Conservation (phyloP, 352 stramenopile genomes). For the Aphanomyces cochlioides region DNA sequence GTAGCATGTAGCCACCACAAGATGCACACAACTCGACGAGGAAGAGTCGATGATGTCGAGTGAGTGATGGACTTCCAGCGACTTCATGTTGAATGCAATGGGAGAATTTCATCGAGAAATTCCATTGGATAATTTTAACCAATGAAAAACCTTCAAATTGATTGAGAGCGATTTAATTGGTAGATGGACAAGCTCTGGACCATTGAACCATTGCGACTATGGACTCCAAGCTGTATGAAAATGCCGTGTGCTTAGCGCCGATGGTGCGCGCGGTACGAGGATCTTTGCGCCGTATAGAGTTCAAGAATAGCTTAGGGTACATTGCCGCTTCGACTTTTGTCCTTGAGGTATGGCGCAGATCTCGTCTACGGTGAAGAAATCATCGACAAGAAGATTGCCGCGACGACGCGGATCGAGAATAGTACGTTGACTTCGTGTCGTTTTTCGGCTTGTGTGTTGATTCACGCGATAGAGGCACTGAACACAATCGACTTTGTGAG, state of each 20-base stretch:
- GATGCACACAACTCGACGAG: no score
- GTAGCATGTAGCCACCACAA: no score
- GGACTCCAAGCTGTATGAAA: slow-evolving; percentile 51
- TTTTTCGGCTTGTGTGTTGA: neutral
- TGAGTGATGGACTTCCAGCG: no score
- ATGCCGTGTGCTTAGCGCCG: slow-evolving; percentile 81
- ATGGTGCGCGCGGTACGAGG: slow-evolving; percentile 91
- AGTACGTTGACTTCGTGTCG: slow-evolving; percentile 29
- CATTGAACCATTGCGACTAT: neutral
- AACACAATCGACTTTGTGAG: slow-evolving; percentile 89
- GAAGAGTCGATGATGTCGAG: no score
- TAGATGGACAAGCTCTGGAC: neutral
- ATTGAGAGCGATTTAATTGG: neutral
- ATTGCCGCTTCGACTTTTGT: slow-evolving; percentile 87
- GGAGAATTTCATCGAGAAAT: no score
- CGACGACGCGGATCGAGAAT: slow-evolving; percentile 81
- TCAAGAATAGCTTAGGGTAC: slow-evolving; percentile 60
- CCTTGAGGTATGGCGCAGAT: slow-evolving; percentile 88
- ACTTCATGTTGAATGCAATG: no score
- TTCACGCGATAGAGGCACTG: slow-evolving; percentile 45
- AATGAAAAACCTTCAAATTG: no score
- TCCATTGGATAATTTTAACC: no score
- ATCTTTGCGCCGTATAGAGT: neutral
- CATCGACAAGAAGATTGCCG: slow-evolving; percentile 90
- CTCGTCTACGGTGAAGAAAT: slow-evolving; percentile 95